Base-by-base conservation (phyloP, 2,329 filamentous ascomycete species). In the Trichoderma harzianum region DNA sequence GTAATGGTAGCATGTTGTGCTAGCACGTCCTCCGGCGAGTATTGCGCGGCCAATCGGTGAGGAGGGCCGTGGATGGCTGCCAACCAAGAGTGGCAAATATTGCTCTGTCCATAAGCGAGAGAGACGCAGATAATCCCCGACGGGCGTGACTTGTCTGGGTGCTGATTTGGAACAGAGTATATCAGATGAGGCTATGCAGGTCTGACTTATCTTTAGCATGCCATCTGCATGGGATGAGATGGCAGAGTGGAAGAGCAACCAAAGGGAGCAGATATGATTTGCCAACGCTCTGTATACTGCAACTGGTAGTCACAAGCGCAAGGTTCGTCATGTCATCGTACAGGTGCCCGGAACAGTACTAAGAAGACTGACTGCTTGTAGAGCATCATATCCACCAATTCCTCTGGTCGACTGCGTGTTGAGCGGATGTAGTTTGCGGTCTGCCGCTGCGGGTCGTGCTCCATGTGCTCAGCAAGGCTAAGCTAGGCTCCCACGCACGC, bases 101-200 rank as follows among this genome's bases (percentile, higher is more conserved):
- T 67, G 64, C 28, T 55, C 32, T 28, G 21, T 26, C 34, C 64
- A 67, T 67, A 68, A 68, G 65, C 65, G 53, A 68, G 53, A 24
- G 53, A 30, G 65, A 24, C 36, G 67, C 57, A 53, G 57, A 53
- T 69, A 24, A 61, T 61, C 55, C 21, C 36, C 57, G 36, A n/a
- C 57, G 57, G 55, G 57, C 39, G 57, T 36, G 64, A 24, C 24
- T 43, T 21, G 24, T n/a, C 28, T n/a, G 24, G 36, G n/a, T 63
- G 24, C n/a, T 39, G 64, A 63, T 63, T 47, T 47, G 36, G 21
- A 47, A 63, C n/a, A 47, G n/a, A 65, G 43, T 53, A 53, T 53
- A 32, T 30, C 24, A 32, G 32, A 36, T 30, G 28, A 69, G 66
- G 66, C 66, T 61, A 51, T 69, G 66, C 57, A 61, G 36, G 47